These are phyloP conservation scores for Chaetomium fimeti DNA, from an alignment of 495 filamentous ascomycete genomes.

Conservation along the genomic window DNA sequence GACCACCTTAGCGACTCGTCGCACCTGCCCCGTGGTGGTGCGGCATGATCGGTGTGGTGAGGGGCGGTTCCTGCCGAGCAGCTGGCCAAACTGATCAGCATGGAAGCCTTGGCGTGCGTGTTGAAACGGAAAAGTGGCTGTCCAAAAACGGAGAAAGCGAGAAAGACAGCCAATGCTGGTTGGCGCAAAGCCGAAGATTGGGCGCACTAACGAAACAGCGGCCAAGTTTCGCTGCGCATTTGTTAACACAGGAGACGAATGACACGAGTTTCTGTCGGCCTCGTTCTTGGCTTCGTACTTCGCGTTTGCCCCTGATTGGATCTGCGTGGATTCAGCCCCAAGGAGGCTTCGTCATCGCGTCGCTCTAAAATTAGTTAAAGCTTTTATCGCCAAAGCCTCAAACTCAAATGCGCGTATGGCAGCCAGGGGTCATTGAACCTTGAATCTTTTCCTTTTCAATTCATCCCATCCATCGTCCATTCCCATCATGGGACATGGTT, in stretches of 20 bases:
- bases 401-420: no score
- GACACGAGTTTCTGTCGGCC: no score
- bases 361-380: no score
- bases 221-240: neutral
- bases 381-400: no score
- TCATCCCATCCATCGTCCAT: no score
- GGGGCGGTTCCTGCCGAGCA: neutral
- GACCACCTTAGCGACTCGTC: neutral
- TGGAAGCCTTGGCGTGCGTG: neutral
- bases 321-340: neutral
- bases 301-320: constrained; percentile 5
- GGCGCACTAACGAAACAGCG: neutral
- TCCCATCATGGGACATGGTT: neutral
- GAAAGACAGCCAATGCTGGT: neutral
- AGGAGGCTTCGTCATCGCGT: neutral
- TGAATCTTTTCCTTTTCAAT: neutral
- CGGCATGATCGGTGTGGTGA: constrained; percentile 11
- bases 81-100: neutral
- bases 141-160: no score
- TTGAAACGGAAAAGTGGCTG: neutral
- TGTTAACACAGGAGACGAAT: neutral
- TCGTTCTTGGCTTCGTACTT: constrained; percentile 19
- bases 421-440: neutral
- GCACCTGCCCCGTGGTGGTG: neutral
- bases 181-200: neutral